Evolutionary conservation across 179 eudicot species (phyloP).

Genomic region (Patellifolia procumbens): DNA sequence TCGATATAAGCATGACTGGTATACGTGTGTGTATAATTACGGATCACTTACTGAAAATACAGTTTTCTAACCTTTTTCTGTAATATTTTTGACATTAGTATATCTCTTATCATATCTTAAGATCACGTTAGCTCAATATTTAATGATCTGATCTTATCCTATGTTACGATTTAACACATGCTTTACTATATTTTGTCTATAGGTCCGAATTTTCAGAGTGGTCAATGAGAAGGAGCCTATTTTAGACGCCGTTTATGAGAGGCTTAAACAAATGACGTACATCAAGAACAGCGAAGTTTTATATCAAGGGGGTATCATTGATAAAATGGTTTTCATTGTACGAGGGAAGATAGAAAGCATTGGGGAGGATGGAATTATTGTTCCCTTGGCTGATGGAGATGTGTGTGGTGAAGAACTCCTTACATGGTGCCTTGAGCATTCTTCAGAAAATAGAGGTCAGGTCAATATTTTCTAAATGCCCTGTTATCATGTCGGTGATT

Average conservation of each 20-base stretch:
- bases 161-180: background rate
- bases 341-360: slow-evolving; percentile 76
- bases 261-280: slow-evolving; percentile 66
- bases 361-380: slow-evolving; percentile 52
- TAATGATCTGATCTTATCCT: background rate
- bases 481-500: background rate
- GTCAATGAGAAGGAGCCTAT: slow-evolving; percentile 46
- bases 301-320: slow-evolving; percentile 54
- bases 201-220: slow-evolving; percentile 45
- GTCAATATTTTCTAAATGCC: background rate
- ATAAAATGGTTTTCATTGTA: slow-evolving; percentile 80
- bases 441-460: slow-evolving; percentile 61
- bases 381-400: slow-evolving; percentile 65
- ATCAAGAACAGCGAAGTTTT: slow-evolving; percentile 62
- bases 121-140: background rate
- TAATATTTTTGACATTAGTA: background rate
- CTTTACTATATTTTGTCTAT: background rate
- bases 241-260: slow-evolving; percentile 73
- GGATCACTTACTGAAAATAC: background rate
- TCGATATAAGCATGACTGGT: too few species aligned
- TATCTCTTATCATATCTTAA: background rate
- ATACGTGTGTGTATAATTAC: too few species aligned
- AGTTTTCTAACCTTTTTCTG: background rate
- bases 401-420: slow-evolving; percentile 87
- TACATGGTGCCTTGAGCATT: slow-evolving; percentile 78